Evolutionary conservation across 176 grass and related monocot species (phyloP), one percentile per base, ranked within the genome.

Genomic region (Metroxylon sagu): DNA sequence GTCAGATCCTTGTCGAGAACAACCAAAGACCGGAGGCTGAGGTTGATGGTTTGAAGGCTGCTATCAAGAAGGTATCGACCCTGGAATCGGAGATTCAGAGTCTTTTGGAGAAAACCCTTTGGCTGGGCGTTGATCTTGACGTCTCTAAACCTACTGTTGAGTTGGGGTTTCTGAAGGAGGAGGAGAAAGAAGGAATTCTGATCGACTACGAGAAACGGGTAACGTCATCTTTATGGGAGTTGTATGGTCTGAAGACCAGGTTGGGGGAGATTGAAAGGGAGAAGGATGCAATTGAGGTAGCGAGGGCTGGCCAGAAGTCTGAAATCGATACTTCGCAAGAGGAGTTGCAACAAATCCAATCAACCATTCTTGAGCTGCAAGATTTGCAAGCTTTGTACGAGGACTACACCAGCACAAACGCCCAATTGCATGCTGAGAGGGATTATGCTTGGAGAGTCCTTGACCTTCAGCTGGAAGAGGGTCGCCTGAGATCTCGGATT

Each of bases 341-440:
- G 0, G 64, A 90, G 74, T 5, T n/a, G 51, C 56, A 69, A 35
- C 19, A 76, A 3, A 72, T 85, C 43, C 70, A 67, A 0, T n/a
- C 53, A 52, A 77, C 58, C 25, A 66, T 77, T 65, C 75, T 49
- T 19, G 10, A 80, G 61, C 70, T 89, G 31, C 80, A 81, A 68
- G 12, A n/a, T n/a, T n/a, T 6, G 1, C n/a, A n/a, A n/a, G n/a
- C n/a, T n/a, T 64, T n/a, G 19, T 71, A 31, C 16, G 8, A 68
- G 26, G 61, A 62, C 30, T 74, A 71, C 26, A 51, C 57, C 28
- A 61, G 59, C 4, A 59, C 50, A 51, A 29, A 49, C 6, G 48
- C 19, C 0, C 15, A 16, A 18, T 68, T 84, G 70, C 28, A 62
- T 16, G 52, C 10, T 50, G 85, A 87, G 19, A 79, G 65, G 14